Percentiles rank a stretch among this genome's conserved stretches.
phyloP scores from a whole-genome alignment of 2,329 filamentous ascomycete species.

The Coniochaeta prunicola region DNA sequence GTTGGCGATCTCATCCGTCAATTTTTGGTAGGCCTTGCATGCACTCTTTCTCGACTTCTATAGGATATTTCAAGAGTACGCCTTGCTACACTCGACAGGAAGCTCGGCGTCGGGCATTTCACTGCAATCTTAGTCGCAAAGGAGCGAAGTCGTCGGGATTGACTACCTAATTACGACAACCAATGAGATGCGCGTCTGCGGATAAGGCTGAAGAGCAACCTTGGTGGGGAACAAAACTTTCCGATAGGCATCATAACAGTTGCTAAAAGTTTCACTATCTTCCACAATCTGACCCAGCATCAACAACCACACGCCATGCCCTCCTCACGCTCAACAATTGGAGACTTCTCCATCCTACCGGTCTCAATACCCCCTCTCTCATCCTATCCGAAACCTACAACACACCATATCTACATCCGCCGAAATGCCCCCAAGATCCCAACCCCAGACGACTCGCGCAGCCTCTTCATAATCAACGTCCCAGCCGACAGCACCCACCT shows the following conservation, averaged over 20 bases:
- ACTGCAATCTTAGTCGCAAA: background rate
- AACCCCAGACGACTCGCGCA: constrained; percentile 65
- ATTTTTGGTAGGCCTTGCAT: background rate
- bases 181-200: background rate
- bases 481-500: constrained; percentile 75
- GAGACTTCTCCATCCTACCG: constrained; percentile 63
- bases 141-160: background rate
- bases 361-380: constrained; percentile 57
- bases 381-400: constrained; percentile 53
- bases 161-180: background rate
- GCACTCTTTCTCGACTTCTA: background rate
- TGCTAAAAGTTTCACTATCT: background rate
- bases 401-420: constrained; percentile 83
- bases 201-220: background rate
- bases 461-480: constrained; percentile 85
- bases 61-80: background rate
- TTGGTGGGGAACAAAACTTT: background rate
- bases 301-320: constrained; percentile 19
- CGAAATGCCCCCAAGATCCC: constrained; percentile 74
- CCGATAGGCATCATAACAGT: background rate
- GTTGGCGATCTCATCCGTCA: background rate
- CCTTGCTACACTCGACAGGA: background rate
- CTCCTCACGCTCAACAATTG: constrained; percentile 33
- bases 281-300: background rate
- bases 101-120: background rate